Conservation (phyloP, 2,329 filamentous ascomycete species). For the Aspergillus pseudoglaucus region DNA sequence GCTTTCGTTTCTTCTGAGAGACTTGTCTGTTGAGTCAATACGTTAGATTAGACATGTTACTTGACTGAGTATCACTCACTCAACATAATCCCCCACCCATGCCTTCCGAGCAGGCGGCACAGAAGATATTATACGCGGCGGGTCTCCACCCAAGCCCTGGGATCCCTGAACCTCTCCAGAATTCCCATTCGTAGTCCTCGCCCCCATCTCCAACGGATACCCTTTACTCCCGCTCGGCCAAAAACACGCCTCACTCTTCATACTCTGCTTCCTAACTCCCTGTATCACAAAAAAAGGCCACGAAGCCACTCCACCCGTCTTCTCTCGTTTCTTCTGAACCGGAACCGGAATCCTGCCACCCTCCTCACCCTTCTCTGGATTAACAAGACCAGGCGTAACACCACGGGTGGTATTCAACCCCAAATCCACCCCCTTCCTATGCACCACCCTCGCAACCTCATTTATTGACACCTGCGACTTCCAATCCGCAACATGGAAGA, state of each 20-base stretch:
- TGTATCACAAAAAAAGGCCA: not conserved
- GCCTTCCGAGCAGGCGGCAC: not conserved
- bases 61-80: too few relatives aligned
- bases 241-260: not conserved
- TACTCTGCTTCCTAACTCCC: not conserved
- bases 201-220: not conserved
- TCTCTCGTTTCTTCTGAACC: not conserved
- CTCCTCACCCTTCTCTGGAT: conserved; percentile 12
- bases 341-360: conserved; percentile 15
- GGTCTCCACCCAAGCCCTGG: not conserved
- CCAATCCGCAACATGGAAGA: conserved; percentile 11
- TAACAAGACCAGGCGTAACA: conserved; percentile 16
- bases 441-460: not conserved
- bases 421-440: conserved; percentile 16
- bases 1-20: not conserved
- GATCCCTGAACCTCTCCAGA: too few relatives aligned
- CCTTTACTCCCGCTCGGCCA: not conserved
- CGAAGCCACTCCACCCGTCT: not conserved
- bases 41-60: too few relatives aligned
- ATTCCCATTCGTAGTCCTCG: too few relatives aligned
- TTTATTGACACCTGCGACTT: conserved; percentile 5
- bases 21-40: too few relatives aligned
- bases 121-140: not conserved
- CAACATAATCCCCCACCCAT: not conserved
- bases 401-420: conserved; percentile 15